Conservation (phyloP, 2,329 filamentous ascomycete genomes). For the Aspergillus carbonarius region DNA sequence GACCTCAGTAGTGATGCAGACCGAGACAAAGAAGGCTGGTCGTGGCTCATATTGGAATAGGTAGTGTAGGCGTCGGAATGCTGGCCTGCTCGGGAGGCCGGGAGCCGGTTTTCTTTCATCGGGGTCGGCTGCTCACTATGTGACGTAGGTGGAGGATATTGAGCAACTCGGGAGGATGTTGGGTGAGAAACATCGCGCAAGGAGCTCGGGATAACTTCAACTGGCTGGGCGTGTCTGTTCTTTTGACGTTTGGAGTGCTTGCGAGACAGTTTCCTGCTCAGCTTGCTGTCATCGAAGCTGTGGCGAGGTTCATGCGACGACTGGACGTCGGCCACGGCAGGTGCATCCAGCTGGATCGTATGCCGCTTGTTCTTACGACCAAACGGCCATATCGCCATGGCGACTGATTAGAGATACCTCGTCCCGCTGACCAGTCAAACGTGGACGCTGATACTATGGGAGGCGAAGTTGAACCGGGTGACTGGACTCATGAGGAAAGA, state of each 20-base stretch:
- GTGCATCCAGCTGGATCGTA: conserved; percentile 56
- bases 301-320: conserved; percentile 34
- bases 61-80: conserved; percentile 31
- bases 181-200: conserved; percentile 15
- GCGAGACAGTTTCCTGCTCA: conserved; percentile 34
- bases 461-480: conserved; percentile 17
- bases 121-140: conserved; percentile 22
- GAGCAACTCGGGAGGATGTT: conserved; percentile 13
- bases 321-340: conserved; percentile 44
- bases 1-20: conserved; percentile 52
- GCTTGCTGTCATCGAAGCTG: conserved; percentile 24
- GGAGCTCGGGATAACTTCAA: conserved; percentile 19
- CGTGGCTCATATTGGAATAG: conserved; percentile 37
- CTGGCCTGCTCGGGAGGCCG: conserved; percentile 10
- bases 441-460: conserved; percentile 18
- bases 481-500: conserved; percentile 29
- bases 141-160: conserved; percentile 22
- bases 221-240: conserved; percentile 30
- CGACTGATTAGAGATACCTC: conserved; percentile 20
- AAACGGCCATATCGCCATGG: conserved; percentile 84
- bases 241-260: conserved; percentile 37
- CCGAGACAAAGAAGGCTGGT: conserved; percentile 45
- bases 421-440: conserved; percentile 22
- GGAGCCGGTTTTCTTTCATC: conserved; percentile 13
- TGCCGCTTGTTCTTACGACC: conserved; percentile 70